Conservation (phyloP, 306 rosid genomes). For the Alnus glutinosa region DNA sequence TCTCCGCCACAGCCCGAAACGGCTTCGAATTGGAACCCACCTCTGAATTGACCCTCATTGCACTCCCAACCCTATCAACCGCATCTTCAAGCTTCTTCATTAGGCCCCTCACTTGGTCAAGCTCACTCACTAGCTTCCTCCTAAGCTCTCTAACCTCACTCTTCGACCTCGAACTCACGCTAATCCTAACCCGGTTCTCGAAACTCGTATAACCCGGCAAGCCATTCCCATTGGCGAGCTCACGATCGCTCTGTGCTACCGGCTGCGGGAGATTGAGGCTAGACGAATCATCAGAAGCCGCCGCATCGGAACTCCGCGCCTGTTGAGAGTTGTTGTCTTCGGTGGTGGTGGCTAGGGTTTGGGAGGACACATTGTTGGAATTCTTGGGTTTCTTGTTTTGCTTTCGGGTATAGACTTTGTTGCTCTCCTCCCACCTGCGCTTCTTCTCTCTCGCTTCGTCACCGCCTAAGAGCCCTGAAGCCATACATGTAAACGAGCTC, state of each 20-base stretch:
- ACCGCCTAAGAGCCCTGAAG: constrained; percentile 69
- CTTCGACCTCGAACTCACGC: constrained; percentile 29
- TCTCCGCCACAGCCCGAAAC: constrained; percentile 63
- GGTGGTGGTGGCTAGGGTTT: constrained; percentile 21
- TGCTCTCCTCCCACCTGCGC: constrained; percentile 43
- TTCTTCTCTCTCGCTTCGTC: constrained; percentile 64
- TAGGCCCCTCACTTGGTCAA: constrained; percentile 56
- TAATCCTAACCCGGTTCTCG: constrained; percentile 43
- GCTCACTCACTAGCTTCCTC: constrained; percentile 71
- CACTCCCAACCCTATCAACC: constrained; percentile 42
- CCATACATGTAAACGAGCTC: constrained; percentile 69
- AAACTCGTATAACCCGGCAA: constrained; percentile 27
- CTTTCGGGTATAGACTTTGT: constrained; percentile 69
- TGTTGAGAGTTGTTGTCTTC: constrained; percentile 4
- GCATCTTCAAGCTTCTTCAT: constrained; percentile 68
- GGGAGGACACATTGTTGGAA: constrained; percentile 17
- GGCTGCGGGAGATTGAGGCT: constrained; percentile 37
- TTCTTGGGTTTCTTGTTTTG: constrained; percentile 51
- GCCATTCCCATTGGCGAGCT: constrained; percentile 47
- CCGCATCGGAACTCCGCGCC: constrained; percentile 31
- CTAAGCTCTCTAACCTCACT: constrained; percentile 50
- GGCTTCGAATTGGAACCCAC: constrained; percentile 65
- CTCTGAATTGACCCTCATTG: constrained; percentile 62
- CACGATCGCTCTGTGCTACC: constrained; percentile 21
- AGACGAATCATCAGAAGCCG: constrained; percentile 41